Percentiles rank a stretch among this genome's conserved stretches.
Evolutionary conservation across 1,284 basidiomycete species (phyloP).

Genomic region (Ustilago hordei): DNA sequence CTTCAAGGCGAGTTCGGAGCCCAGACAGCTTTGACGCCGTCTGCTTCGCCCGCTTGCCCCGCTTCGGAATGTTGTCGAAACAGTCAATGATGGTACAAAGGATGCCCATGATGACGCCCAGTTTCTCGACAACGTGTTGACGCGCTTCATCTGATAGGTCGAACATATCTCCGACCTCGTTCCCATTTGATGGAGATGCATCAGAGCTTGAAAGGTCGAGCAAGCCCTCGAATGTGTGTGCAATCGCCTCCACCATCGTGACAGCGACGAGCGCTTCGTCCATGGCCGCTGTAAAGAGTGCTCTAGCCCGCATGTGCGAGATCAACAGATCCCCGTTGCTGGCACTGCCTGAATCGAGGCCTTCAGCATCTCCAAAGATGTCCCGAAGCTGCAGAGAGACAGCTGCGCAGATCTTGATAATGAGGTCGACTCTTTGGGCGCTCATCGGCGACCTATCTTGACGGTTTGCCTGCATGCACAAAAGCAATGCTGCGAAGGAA

Average conservation of each 20-base stretch:
- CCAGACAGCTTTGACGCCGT: background rate
- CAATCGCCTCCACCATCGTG: conserved; percentile 27
- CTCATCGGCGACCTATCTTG: background rate
- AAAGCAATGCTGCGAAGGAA: conserved; percentile 18
- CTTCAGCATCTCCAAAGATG: background rate
- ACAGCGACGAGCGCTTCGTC: background rate
- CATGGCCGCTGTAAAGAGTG: background rate
- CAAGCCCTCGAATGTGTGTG: conserved; percentile 7
- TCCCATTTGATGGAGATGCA: background rate
- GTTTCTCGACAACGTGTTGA: conserved; percentile 5
- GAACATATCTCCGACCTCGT: background rate
- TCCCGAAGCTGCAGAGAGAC: conserved; percentile 28
- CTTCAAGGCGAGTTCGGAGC: conserved; percentile 11
- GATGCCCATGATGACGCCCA: conserved; percentile 24
- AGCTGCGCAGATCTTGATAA: conserved; percentile 20
- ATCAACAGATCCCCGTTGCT: background rate
- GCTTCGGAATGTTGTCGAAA: conserved; percentile 20
- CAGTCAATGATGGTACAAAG: conserved; percentile 19
- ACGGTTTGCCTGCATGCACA: conserved; percentile 6
- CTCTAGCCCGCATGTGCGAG: background rate
- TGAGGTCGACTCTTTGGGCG: background rate
- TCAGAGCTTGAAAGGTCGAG: background rate
- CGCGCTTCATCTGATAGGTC: conserved; percentile 1
- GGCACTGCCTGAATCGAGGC: no score
- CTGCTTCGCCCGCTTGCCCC: conserved; percentile 1